Conservation (phyloP, 768 basidiomycete species). For the Auriscalpium microsporum region DNA sequence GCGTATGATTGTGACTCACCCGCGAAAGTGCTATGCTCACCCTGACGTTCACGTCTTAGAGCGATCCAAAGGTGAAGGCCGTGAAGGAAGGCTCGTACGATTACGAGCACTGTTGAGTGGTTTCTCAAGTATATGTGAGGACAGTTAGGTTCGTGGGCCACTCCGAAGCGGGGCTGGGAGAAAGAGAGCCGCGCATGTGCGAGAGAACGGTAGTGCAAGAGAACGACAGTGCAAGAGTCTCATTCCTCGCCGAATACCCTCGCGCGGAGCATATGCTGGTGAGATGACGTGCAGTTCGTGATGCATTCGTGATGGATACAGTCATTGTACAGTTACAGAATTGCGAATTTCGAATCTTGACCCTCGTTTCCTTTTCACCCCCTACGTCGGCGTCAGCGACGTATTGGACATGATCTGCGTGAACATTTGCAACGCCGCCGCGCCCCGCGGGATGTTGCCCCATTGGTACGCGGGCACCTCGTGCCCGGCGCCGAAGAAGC, state of each 20-base stretch:
- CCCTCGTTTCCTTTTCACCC: background rate
- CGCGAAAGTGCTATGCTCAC: slow-evolving; percentile 6
- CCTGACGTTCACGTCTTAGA: slow-evolving; percentile 13
- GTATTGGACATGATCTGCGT: slow-evolving; percentile 23
- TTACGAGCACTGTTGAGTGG: slow-evolving; percentile 30
- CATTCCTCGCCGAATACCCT: no score
- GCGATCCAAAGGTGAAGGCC: slow-evolving; percentile 21
- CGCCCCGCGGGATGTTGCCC: slow-evolving; percentile 16
- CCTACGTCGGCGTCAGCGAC: slow-evolving; percentile 18
- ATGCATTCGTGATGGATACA: no score
- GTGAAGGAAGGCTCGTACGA: slow-evolving; percentile 35
- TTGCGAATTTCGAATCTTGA: no score
- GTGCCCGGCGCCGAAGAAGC: slow-evolving; percentile 36
- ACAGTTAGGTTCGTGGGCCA: no score
- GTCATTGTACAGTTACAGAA: no score
- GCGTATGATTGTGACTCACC: background rate
- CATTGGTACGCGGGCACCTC: slow-evolving; percentile 23
- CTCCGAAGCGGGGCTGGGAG: no score
- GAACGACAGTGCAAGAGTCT: no score
- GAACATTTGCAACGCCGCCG: slow-evolving; percentile 25
- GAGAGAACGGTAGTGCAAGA: no score
- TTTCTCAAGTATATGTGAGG: slow-evolving; percentile 24
- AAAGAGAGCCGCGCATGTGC: no score
- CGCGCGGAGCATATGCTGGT: no score
- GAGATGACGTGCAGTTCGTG: no score